A percentile compares a stretch with the other conserved stretches of the same genome.
Evolutionary conservation across 164 flowering plant species (phyloP).

Genomic region (Saururus chinensis): DNA sequence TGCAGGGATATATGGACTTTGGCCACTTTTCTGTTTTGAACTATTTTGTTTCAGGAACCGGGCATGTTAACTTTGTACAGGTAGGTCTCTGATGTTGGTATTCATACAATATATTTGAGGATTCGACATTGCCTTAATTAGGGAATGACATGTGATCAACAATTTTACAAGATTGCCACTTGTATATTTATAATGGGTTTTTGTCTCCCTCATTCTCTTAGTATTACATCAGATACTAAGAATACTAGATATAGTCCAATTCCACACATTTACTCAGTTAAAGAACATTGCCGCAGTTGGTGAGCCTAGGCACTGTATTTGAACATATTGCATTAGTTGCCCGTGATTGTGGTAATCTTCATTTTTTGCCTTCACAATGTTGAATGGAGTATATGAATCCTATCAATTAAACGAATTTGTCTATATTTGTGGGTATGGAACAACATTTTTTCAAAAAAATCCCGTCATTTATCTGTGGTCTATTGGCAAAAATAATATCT

Average conservation of each 20-base stretch:
- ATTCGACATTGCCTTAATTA: not conserved
- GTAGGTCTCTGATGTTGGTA: conserved; percentile 26
- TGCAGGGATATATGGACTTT: conserved; percentile 81
- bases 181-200: too few species aligned
- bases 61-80: conserved; percentile 58
- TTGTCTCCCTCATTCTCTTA: too few species aligned
- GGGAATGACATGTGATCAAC: not conserved
- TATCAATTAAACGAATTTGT: too few species aligned
- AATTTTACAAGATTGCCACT: too few species aligned
- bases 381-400: too few species aligned
- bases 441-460: not conserved
- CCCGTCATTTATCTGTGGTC: not conserved
- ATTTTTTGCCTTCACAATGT: too few species aligned
- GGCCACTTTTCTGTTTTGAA: conserved; percentile 58
- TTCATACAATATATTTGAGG: not conserved
- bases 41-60: conserved; percentile 62
- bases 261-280: too few species aligned
- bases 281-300: too few species aligned
- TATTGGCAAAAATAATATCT: not conserved
- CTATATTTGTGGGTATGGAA: not conserved
- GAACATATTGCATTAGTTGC: too few species aligned
- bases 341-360: too few species aligned
- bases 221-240: not conserved
- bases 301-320: too few species aligned
- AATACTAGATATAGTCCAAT: not conserved